These are phyloP conservation scores for Fonsecaea pugnacius DNA, from an alignment of 2,329 filamentous ascomycete species.

Conservation along the genomic window DNA sequence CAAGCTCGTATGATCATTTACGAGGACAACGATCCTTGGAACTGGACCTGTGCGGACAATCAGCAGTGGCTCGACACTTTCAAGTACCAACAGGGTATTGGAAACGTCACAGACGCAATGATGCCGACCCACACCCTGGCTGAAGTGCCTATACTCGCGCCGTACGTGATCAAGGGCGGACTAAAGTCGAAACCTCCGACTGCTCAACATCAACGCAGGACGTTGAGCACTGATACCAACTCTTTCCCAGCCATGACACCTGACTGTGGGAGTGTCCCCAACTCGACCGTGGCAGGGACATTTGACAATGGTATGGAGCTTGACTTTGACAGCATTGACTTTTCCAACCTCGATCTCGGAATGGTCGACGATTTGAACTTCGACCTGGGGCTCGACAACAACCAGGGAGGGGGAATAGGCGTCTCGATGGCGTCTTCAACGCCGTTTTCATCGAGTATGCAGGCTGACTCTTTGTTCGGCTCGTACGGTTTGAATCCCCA, in stretches of 20 bases:
- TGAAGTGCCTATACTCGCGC: conserved; percentile 50
- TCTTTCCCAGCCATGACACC: conserved; percentile 16
- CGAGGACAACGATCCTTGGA: conserved; percentile 42
- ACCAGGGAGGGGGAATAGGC: conserved; percentile 6
- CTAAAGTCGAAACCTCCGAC: conserved; percentile 43
- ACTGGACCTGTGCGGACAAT: conserved; percentile 53
- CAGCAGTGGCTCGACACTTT: conserved; percentile 51
- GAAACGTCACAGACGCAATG: conserved; percentile 31
- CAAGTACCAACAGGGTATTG: conserved; percentile 50
- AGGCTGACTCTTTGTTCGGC: conserved; percentile 24
- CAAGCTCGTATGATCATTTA: conserved; percentile 41
- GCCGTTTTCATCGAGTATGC: conserved; percentile 28
- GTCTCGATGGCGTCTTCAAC: conserved; percentile 10
- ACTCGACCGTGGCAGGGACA: conserved; percentile 18
- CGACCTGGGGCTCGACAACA: conserved; percentile 23
- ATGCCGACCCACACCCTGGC: conserved; percentile 27
- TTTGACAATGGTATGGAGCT: conserved; percentile 35
- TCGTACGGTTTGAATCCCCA: conserved; percentile 18
- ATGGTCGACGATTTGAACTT: conserved; percentile 35
- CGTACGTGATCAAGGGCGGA: conserved; percentile 48
- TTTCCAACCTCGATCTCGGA: conserved; percentile 34
- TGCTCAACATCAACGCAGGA: conserved; percentile 26
- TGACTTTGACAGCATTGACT: conserved; percentile 38
- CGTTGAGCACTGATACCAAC: conserved; percentile 20
- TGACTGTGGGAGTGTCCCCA: conserved; percentile 25